Conservation (phyloP, 345 rosid genomes). For the Trapa bicornis region DNA sequence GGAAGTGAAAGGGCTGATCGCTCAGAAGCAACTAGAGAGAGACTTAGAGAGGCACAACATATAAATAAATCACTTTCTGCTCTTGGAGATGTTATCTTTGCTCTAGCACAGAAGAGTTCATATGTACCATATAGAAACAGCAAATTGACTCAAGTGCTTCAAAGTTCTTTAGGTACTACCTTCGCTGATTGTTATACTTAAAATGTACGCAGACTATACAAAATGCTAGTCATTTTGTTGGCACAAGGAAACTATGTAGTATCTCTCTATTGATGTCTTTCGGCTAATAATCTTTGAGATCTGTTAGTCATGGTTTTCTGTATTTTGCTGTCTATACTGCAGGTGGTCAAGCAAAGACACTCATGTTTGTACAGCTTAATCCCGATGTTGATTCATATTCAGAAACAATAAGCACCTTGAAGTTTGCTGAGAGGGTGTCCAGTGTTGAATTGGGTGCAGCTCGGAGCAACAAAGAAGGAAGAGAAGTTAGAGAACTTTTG, state of each 20-base stretch:
- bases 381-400: slow-evolving; percentile 87
- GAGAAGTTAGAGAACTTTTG: slow-evolving; percentile 80
- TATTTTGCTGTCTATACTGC: slow-evolving; percentile 10
- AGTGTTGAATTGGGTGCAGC: slow-evolving; percentile 98
- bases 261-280: background rate
- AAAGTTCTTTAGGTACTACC: slow-evolving; percentile 76
- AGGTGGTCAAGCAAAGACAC: slow-evolving; percentile 98
- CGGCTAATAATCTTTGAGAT: background rate
- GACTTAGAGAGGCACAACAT: slow-evolving; percentile 92
- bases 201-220: background rate
- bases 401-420: slow-evolving; percentile 84
- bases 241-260: background rate
- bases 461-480: slow-evolving; percentile 76
- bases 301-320: background rate
- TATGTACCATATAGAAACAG: slow-evolving; percentile 96
- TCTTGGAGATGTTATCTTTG: slow-evolving; percentile 89
- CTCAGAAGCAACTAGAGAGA: slow-evolving; percentile 92
- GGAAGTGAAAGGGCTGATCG: slow-evolving; percentile 98
- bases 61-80: slow-evolving; percentile 92
- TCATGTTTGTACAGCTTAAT: slow-evolving; percentile 93
- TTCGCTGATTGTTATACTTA: background rate
- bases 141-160: slow-evolving; percentile 95
- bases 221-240: background rate
- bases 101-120: slow-evolving; percentile 70
- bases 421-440: slow-evolving; percentile 93